Conservation (phyloP, 2,329 filamentous ascomycete genomes). For the Penicillium sp. region DNA sequence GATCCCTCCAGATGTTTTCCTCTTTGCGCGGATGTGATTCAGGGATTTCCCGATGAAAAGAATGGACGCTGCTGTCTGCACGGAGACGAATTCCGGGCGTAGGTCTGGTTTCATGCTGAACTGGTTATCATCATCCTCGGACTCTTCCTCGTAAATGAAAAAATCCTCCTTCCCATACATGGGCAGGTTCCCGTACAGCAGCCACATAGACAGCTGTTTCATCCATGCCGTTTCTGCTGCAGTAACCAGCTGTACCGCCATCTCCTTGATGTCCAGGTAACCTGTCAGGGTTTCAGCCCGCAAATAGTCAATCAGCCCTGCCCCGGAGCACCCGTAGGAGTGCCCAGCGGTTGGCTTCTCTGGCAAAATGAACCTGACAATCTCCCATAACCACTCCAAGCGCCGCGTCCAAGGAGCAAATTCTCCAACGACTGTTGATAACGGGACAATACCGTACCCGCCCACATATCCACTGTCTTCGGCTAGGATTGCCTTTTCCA, state of each 20-base stretch:
- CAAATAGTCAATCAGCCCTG: slow-evolving; percentile 71
- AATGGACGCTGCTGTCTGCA: slow-evolving; percentile 72
- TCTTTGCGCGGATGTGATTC: slow-evolving; percentile 67
- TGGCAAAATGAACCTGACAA: slow-evolving; percentile 64
- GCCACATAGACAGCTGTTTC: slow-evolving; percentile 83
- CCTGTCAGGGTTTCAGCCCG: slow-evolving; percentile 77
- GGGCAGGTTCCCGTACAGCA: slow-evolving; percentile 80
- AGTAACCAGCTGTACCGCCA: slow-evolving; percentile 66
- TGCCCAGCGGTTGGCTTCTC: slow-evolving; percentile 29
- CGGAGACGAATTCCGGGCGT: slow-evolving; percentile 73
- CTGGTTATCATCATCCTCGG: slow-evolving; percentile 44
- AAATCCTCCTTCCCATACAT: slow-evolving; percentile 77
- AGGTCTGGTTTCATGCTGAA: slow-evolving; percentile 58
- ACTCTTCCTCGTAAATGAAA: slow-evolving; percentile 60
- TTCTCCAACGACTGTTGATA: slow-evolving; percentile 76
- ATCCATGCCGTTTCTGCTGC: slow-evolving; percentile 87
- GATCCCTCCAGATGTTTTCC: slow-evolving; percentile 33
- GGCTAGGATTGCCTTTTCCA: slow-evolving; percentile 72
- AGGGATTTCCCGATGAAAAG: slow-evolving; percentile 86
- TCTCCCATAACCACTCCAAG: slow-evolving; percentile 79
- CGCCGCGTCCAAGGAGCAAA: slow-evolving; percentile 82
- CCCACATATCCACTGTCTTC: slow-evolving; percentile 77
- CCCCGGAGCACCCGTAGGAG: slow-evolving; percentile 56
- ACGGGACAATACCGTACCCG: slow-evolving; percentile 85
- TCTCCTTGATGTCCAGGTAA: slow-evolving; percentile 77